Percentiles rank a stretch among this genome's conserved stretches.
Conservation (phyloP, 441 rosid species). For the Populus trichocarpa region DNA sequence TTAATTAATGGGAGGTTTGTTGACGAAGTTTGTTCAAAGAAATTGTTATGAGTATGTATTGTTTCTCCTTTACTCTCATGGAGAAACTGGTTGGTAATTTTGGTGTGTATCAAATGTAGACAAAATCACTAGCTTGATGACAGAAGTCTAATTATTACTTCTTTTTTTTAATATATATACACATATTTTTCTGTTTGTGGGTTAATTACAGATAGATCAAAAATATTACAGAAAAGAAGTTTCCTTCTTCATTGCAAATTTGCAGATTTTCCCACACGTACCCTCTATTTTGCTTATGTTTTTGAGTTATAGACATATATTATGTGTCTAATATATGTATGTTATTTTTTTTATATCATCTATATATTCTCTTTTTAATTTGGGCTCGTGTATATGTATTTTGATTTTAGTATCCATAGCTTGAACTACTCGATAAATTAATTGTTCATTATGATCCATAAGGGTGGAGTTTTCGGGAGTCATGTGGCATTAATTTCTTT, state of each 20-base stretch:
- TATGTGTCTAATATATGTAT: background rate
- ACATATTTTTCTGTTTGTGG: background rate
- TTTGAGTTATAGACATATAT: background rate
- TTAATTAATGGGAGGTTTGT: conserved; percentile 7
- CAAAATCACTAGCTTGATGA: conserved; percentile 2
- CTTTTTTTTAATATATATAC: background rate
- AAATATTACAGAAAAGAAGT: background rate
- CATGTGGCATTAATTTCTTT: background rate
- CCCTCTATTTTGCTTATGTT: background rate
- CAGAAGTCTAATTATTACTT: conserved; percentile 8
- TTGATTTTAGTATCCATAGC: background rate
- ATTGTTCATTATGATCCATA: background rate
- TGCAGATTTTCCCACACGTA: no score
- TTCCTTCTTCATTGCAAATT: background rate
- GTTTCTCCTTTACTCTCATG: conserved; percentile 8
- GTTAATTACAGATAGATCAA: background rate
- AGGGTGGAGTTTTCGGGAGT: background rate
- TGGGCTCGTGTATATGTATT: background rate
- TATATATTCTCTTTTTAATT: background rate
- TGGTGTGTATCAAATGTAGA: conserved; percentile 12
- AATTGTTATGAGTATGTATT: conserved; percentile 1
- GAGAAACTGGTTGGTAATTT: conserved; percentile 8
- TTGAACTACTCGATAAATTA: background rate
- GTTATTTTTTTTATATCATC: background rate
- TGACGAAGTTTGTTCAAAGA: conserved; percentile 15